These are phyloP conservation scores for Sporothrix variecibatus DNA, from an alignment of 2,329 filamentous ascomycete species.

Conservation along the genomic window DNA sequence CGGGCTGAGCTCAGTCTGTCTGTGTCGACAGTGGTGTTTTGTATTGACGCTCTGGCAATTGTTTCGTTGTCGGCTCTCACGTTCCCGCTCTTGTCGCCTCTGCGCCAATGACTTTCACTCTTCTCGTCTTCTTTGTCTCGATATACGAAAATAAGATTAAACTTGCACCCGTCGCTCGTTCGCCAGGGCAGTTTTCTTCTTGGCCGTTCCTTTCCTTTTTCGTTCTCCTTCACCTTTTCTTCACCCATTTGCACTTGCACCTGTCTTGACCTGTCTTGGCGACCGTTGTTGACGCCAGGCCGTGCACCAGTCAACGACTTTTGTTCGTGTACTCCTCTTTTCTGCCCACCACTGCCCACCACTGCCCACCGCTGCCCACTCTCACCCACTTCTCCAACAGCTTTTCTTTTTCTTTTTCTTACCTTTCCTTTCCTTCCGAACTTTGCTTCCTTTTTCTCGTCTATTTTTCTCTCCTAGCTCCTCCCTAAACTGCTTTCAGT, in stretches of 20 bases:
- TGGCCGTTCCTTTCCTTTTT: background rate
- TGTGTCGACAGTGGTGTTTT: background rate
- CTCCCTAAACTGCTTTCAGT: background rate
- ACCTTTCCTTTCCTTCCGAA: background rate
- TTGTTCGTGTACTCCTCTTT: background rate
- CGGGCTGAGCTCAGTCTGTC: background rate
- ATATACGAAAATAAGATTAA: no score
- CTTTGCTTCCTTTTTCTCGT: background rate
- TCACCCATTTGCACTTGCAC: no score
- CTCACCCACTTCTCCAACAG: background rate
- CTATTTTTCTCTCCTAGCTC: background rate
- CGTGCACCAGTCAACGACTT: background rate
- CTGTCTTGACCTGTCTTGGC: background rate
- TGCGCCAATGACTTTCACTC: no score
- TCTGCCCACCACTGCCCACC: background rate
- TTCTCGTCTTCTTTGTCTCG: no score
- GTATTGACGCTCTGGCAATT: background rate
- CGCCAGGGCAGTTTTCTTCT: background rate
- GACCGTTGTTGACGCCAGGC: conserved; percentile 10
- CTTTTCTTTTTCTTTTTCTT: background rate
- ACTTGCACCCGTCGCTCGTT: no score
- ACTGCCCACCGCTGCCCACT: background rate
- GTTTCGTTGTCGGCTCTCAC: background rate
- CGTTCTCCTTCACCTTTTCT: background rate
- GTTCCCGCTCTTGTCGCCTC: background rate